A percentile compares a stretch with the other conserved stretches of the same genome.
Evolutionary conservation across 306 rosid species (phyloP).

Genomic region (Mimosa bimucronata): DNA sequence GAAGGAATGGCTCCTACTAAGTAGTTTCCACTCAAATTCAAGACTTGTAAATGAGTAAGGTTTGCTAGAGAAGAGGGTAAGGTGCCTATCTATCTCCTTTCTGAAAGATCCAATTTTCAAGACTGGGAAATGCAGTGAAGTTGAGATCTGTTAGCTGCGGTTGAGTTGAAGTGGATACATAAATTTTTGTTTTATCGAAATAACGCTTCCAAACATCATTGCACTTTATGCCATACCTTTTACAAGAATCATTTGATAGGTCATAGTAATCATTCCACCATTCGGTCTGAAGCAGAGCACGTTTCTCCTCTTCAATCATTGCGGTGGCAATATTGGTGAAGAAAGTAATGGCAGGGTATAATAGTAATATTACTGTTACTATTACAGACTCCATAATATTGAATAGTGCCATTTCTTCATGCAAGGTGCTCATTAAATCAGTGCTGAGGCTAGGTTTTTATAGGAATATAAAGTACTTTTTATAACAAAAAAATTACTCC

Average conservation of each 20-base stretch:
- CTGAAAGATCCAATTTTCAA: background rate
- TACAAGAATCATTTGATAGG: background rate
- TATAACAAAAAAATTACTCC: no score
- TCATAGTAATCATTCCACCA: background rate
- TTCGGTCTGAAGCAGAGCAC: background rate
- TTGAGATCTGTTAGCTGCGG: background rate
- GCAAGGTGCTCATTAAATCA: no score
- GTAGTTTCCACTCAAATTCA: no score
- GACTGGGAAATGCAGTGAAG: background rate
- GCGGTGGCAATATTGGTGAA: background rate
- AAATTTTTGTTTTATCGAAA: no score
- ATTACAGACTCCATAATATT: no score
- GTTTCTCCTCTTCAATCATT: background rate
- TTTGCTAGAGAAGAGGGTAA: background rate
- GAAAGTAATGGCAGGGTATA: background rate
- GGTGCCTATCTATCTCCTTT: no score
- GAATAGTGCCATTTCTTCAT: no score
- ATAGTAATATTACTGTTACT: background rate
- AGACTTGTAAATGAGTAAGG: no score
- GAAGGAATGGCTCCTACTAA: no score
- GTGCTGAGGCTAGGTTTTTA: no score
- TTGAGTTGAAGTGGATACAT: background rate
- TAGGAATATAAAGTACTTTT: no score
- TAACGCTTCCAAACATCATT: background rate
- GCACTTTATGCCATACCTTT: background rate